Evolutionary conservation across 2,329 filamentous ascomycete species (phyloP).

Genomic region (Ophiobolus disseminans): DNA sequence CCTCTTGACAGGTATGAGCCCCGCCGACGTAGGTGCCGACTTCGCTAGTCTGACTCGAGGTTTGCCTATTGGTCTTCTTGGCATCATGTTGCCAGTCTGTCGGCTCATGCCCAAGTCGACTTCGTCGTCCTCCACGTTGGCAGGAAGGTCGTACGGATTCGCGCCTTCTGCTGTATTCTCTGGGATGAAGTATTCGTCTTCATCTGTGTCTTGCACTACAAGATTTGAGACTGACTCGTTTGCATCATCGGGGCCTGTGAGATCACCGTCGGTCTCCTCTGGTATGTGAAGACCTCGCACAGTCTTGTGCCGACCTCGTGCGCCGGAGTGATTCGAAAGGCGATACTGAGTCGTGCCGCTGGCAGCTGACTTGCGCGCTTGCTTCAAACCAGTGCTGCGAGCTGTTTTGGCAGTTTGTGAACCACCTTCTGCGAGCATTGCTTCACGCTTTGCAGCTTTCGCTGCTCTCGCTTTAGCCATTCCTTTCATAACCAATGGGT

Average conservation of each 20-base stretch:
- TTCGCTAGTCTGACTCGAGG: background rate
- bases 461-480: conserved; percentile 22
- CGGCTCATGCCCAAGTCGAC: too few relatives aligned
- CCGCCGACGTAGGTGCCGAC: conserved; percentile 8
- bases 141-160: background rate
- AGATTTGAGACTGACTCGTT: background rate
- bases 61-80: conserved; percentile 1
- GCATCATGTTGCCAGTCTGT: background rate
- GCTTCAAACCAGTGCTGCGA: conserved; percentile 1
- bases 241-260: too few relatives aligned
- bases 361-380: conserved; percentile 17
- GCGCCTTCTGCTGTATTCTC: conserved; percentile 3
- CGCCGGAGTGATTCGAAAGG: background rate
- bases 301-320: background rate
- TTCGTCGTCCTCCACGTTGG: background rate
- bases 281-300: background rate
- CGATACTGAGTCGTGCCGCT: background rate
- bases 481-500: conserved; percentile 1
- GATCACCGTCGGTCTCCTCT: background rate
- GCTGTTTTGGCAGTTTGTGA: background rate
- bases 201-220: conserved; percentile 19
- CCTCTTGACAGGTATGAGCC: too few relatives aligned
- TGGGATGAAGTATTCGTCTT: conserved; percentile 10
- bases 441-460: conserved; percentile 17
- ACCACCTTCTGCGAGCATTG: conserved; percentile 7